A percentile compares a stretch with the other conserved stretches of the same genome.
phyloP scores from a whole-genome alignment of 352 stramenopile genomes.

The Phytophthora rubi region DNA sequence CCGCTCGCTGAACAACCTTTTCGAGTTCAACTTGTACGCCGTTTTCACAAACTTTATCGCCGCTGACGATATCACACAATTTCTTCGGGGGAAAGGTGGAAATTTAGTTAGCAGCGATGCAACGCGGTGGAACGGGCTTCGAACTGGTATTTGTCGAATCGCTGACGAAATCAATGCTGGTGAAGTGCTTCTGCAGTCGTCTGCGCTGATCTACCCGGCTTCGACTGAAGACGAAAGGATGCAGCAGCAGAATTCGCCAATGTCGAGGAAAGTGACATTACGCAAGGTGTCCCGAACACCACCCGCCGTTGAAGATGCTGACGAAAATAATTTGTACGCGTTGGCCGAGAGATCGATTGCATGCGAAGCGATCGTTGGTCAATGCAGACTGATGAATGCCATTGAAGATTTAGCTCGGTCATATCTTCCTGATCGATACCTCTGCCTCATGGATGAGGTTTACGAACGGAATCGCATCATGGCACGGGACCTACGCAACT shows the following conservation, averaged over 20 bases:
- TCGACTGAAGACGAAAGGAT: conserved; percentile 22
- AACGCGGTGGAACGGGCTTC: conserved; percentile 50
- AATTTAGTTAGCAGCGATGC: conserved; percentile 30
- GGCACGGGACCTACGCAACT: conserved; percentile 62
- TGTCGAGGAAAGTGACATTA: conserved; percentile 48
- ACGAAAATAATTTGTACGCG: conserved; percentile 65
- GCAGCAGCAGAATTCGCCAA: conserved; percentile 29
- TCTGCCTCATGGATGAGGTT: conserved; percentile 74
- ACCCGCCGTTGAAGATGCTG: conserved; percentile 49
- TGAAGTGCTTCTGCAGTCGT: conserved; percentile 58
- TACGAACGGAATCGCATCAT: conserved; percentile 59
- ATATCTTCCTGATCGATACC: conserved; percentile 70
- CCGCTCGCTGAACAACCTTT: conserved; percentile 72
- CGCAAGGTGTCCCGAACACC: conserved; percentile 60
- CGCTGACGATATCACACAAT: conserved; percentile 48
- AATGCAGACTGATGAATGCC: conserved; percentile 67
- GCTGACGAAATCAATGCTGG: conserved; percentile 54
- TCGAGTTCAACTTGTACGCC: conserved; percentile 83
- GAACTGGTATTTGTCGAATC: conserved; percentile 57
- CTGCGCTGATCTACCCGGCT: conserved; percentile 40
- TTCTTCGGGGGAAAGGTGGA: conserved; percentile 51
- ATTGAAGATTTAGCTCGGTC: conserved; percentile 71
- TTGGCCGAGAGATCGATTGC: conserved; percentile 72
- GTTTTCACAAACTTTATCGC: conserved; percentile 75
- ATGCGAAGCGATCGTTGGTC: conserved; percentile 64